phyloP scores from a whole-genome alignment of 2,329 filamentous ascomycete species.

The Sclerotinia subarctica region DNA sequence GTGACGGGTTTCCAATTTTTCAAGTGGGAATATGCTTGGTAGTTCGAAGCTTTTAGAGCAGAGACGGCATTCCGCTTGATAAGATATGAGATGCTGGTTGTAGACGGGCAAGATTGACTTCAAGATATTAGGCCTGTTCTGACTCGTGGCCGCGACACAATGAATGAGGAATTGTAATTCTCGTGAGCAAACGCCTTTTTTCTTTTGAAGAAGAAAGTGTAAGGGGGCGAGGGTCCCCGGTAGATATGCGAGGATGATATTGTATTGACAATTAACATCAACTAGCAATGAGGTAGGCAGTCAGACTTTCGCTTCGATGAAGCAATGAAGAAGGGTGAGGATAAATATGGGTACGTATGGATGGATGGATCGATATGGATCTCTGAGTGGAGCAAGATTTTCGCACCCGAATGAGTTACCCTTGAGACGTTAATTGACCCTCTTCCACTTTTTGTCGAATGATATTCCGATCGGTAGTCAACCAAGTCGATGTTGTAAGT shows the following conservation, averaged over 20 bases:
- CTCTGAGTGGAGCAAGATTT: neutral
- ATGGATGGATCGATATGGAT: neutral
- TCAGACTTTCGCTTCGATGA: neutral
- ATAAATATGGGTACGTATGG: constrained; percentile 1
- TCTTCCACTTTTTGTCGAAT: constrained; percentile 18
- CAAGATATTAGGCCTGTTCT: constrained; percentile 2
- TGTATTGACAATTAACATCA: constrained; percentile 14
- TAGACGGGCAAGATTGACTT: neutral
- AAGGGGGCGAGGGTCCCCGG: constrained; percentile 6
- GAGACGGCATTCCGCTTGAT: constrained; percentile 9
- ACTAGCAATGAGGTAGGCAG: neutral
- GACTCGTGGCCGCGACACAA: neutral
- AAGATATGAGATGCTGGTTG: constrained; percentile 4
- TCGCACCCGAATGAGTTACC: neutral
- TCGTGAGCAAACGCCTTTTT: constrained; percentile 18
- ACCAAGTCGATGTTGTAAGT: neutral
- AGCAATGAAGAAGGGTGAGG: constrained; percentile 5
- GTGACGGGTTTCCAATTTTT: constrained; percentile 2
- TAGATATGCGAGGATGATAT: constrained; percentile 17
- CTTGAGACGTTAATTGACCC: constrained; percentile 7
- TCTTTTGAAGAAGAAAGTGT: constrained; percentile 16
- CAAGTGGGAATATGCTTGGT: constrained; percentile 8
- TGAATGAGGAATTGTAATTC: neutral
- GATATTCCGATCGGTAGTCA: constrained; percentile 23
- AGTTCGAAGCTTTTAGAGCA: constrained; percentile 8